Evolutionary conservation across 2,329 filamentous ascomycete species (phyloP).

Genomic region (Lizonia empirigonia): DNA sequence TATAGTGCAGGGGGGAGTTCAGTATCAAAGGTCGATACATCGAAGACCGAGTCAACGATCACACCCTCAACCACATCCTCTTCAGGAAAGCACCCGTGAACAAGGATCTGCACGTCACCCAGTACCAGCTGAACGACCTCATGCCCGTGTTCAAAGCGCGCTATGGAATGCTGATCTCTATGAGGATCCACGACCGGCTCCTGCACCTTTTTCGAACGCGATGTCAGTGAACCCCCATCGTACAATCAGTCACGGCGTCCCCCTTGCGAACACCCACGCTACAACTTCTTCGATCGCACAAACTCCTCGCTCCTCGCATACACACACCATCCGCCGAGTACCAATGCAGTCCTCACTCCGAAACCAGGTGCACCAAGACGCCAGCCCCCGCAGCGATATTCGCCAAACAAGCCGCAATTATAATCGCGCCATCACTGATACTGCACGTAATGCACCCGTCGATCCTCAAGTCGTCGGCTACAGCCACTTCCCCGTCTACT

Average conservation of each 20-base stretch:
- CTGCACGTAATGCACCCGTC: background rate
- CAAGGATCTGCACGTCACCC: background rate
- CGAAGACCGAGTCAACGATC: background rate
- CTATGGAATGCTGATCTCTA: background rate
- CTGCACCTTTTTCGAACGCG: background rate
- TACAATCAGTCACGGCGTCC: too few relatives aligned
- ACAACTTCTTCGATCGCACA: too few relatives aligned
- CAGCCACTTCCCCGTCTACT: background rate
- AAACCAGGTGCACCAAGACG: background rate
- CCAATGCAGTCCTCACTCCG: background rate
- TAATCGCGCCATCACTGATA: background rate
- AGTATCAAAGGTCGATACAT: background rate
- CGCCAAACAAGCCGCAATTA: background rate
- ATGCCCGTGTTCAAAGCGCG: background rate
- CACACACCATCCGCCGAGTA: background rate
- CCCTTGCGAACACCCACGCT: too few relatives aligned
- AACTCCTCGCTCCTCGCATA: background rate
- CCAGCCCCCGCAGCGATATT: background rate
- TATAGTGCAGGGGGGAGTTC: background rate
- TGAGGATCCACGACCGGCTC: background rate
- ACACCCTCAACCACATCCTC: background rate
- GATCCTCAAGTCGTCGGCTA: background rate
- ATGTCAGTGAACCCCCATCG: too few relatives aligned
- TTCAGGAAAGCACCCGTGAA: background rate
- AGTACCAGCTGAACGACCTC: background rate